Percentiles rank a stretch among this genome's conserved stretches.
Evolutionary conservation across 306 rosid species (phyloP).

Genomic region (Casuarina equisetifolia): DNA sequence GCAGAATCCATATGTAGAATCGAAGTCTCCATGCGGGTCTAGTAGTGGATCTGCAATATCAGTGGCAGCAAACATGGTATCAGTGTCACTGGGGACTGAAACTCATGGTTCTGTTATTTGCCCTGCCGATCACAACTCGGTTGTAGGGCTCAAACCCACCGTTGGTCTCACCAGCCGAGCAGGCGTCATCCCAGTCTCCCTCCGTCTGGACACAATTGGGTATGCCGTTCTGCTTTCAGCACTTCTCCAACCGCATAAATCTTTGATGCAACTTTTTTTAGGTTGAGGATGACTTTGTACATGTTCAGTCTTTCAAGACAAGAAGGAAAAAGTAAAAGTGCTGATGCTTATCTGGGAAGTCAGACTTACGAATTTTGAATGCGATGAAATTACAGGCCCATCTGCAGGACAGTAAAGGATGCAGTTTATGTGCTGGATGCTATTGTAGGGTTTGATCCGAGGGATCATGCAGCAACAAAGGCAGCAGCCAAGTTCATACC

Average conservation of each 20-base stretch:
- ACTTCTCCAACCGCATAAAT: too few relatives aligned
- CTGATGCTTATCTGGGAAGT: too few relatives aligned
- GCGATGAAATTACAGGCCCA: constrained; percentile 42
- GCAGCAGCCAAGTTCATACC: constrained; percentile 51
- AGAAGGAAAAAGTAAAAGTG: too few relatives aligned
- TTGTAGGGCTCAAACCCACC: constrained; percentile 71
- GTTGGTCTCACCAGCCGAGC: constrained; percentile 72
- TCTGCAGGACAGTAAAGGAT: constrained; percentile 74
- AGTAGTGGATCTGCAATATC: constrained; percentile 67
- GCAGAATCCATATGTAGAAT: constrained; percentile 62
- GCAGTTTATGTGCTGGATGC: constrained; percentile 68
- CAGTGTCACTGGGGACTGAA: constrained; percentile 66
- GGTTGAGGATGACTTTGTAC: too few relatives aligned
- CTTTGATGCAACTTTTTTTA: too few relatives aligned
- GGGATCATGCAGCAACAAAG: constrained; percentile 50
- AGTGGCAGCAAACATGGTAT: constrained; percentile 63
- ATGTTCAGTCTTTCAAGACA: too few relatives aligned
- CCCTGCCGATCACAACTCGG: constrained; percentile 61
- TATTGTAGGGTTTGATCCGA: constrained; percentile 57
- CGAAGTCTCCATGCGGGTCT: constrained; percentile 56
- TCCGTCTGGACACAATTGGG: constrained; percentile 67
- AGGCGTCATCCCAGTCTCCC: constrained; percentile 52
- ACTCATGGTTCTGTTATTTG: constrained; percentile 60
- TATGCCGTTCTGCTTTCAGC: background rate
- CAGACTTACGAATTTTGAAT: too few relatives aligned